Evolutionary conservation across 2,329 filamentous ascomycete species (phyloP).

Genomic region (Hymenoscyphus repandus): DNA sequence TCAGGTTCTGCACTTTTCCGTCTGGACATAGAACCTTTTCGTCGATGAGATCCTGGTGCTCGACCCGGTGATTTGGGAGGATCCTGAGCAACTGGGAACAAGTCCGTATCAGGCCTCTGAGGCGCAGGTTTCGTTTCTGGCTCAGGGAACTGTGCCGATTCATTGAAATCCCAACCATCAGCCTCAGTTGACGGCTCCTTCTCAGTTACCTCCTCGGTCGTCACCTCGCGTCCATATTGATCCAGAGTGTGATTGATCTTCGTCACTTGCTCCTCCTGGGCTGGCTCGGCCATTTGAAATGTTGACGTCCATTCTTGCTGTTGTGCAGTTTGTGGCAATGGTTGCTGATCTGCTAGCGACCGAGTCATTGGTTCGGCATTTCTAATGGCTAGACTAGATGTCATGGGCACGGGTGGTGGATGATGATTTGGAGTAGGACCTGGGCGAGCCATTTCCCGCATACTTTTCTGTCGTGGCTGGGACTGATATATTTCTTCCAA

Average conservation of each 20-base stretch:
- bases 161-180: constrained; percentile 93
- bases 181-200: constrained; percentile 47
- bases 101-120: constrained; percentile 77
- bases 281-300: constrained; percentile 25
- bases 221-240: constrained; percentile 47
- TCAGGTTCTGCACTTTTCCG: constrained; percentile 66
- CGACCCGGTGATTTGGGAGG: constrained; percentile 75
- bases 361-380: constrained; percentile 42
- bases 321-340: constrained; percentile 36
- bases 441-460: constrained; percentile 47
- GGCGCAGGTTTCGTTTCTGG: constrained; percentile 44
- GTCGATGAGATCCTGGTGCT: constrained; percentile 62
- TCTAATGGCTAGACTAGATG: constrained; percentile 35
- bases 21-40: constrained; percentile 74
- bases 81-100: constrained; percentile 77
- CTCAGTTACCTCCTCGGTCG: constrained; percentile 35
- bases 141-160: constrained; percentile 59
- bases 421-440: constrained; percentile 55
- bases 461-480: constrained; percentile 49
- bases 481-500: constrained; percentile 30
- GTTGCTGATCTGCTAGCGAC: constrained; percentile 44
- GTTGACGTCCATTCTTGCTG: constrained; percentile 33
- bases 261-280: constrained; percentile 49
- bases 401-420: constrained; percentile 43
- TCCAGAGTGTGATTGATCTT: constrained; percentile 55